Evolutionary conservation across 1,284 basidiomycete genomes (phyloP), one percentile per base, ranked within the genome.

Genomic region (Anthracocystis walkeri): DNA sequence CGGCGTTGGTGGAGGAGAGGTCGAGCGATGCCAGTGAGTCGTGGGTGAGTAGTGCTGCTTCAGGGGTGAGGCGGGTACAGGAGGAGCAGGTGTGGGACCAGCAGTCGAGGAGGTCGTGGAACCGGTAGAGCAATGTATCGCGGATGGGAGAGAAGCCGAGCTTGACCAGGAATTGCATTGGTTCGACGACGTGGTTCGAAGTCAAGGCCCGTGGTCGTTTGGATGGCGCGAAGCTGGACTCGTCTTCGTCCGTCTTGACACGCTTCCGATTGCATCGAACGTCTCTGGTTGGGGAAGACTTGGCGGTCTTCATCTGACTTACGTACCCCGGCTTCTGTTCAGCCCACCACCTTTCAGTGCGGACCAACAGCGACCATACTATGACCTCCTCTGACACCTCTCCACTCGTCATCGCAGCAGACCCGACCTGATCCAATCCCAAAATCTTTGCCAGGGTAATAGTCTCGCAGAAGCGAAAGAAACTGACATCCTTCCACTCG

Each of bases 371-470:
- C 66, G 44, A 31, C 65, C 73, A 69, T 8, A 65, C 57, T 23
- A 56, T 66, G 4, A 56, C 56, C 31, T 53, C 55, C 16, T 74
- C 60, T 29, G 59, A 18, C 41, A 40, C 49, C 18, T 48, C 45
- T 27, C 25, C 44, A 11, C 42, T 3, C 20, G 1, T 25, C 6
- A 12, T 25, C 41, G 40, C 40, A 14, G 6, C 29, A 6, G 23
- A 23, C 4, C 53, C 63, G 18, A 59, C 41, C 14, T 53, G 49
- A 23, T 80, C 74, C 46, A 80, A 20, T 0, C 73, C 67, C 18
- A 77, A 14, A 27, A 80, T 69, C 51, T 78, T 78, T 21, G 70
- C 78, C 5, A 80, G 57, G 6, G 78, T 77, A 23, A 80, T 53
- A 21, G 76, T 73, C 58, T 76, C 72, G 44, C 59, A 76, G 33